Base-by-base conservation (phyloP, 164 flowering plant genomes). In the Kingdonia uniflora region DNA sequence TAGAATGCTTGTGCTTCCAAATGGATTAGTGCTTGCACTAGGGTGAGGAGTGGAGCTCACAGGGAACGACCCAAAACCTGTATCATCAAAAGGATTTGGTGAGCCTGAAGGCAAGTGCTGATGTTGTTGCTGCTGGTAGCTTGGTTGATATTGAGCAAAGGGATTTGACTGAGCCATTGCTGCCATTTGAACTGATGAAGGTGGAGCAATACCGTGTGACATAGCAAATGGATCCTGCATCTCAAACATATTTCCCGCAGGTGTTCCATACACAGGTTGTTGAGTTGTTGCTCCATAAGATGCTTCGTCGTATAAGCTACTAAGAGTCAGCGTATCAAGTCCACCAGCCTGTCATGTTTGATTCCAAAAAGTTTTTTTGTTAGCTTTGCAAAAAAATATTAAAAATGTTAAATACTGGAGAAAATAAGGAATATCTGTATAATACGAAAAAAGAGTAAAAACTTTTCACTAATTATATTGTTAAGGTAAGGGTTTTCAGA, bases 271-370 rank as follows among this genome's bases (percentile, higher is more conserved):
- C 11, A 69, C 74, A 20, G 97, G 88, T 60, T 80, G 94, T 68
- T 72, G 81, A 29, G 35, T 29, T 44, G 83, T 44, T 35, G 95
- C 90, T 75, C 96, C 81, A 55, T 81, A 94, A 33, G 88, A 82
- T 11, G 63, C 99, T 26, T 84, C 95, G 39, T 94, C 97, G 23
- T 89, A 89, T 52, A 94, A 74, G 53, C 99, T 94, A 54, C 72
- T 69, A 15, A 94, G 76, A 39, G 83, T 84, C 38, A 89, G 90
- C 0, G 85, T 58, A 65, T 94, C 99, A 71, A 94, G 54, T 61
- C 99, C 97, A 62, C 99, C 99, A 60, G 85, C 99, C 99, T 94
- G 79, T 52, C 55, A 70, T 62, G 33, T 26, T 57, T 29, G 35
- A 29, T 29, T 4, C 35, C 8, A 4, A 29, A 29, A 3, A 29